Conservation (phyloP, 208 protist species). For the Acanthamoeba polyphaga region DNA sequence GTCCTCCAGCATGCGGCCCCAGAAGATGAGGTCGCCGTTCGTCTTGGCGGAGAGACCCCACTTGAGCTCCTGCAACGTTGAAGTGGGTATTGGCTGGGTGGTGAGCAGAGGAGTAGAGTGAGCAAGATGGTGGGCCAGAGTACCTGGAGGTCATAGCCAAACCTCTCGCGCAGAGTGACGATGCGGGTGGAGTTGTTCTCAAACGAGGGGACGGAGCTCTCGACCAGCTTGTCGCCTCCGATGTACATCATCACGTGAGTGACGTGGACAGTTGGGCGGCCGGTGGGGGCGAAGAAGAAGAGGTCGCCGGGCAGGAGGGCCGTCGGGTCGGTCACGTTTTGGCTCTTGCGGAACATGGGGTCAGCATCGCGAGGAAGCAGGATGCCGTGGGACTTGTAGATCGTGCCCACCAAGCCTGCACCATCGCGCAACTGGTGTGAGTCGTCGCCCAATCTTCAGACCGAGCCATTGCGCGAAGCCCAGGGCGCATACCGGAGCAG, state of each 20-base stretch:
- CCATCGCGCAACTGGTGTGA: neutral
- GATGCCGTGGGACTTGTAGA: conserved; percentile 70
- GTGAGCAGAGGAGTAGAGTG: neutral
- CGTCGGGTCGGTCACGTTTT: conserved; percentile 43
- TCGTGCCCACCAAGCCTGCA: conserved; percentile 47
- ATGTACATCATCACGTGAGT: conserved; percentile 74
- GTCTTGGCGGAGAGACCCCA: conserved; percentile 39
- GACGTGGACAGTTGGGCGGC: conserved; percentile 2
- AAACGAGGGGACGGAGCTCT: conserved; percentile 41
- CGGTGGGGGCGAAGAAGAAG: conserved; percentile 57
- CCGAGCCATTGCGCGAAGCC: too few relatives aligned
- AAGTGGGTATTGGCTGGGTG: neutral
- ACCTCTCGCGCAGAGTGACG: conserved; percentile 38
- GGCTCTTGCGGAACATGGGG: conserved; percentile 70
- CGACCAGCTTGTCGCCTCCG: conserved; percentile 37
- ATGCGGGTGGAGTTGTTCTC: conserved; percentile 66
- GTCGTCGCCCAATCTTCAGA: too few relatives aligned
- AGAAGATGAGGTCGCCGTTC: conserved; percentile 55
- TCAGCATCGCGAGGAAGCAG: conserved; percentile 60
- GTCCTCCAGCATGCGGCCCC: neutral
- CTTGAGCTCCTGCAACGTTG: conserved; percentile 1
- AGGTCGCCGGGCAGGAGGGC: conserved; percentile 55
- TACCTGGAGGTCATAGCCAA: conserved; percentile 60
- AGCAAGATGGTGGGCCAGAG: neutral
- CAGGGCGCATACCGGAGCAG: conserved; percentile 34